Evolutionary conservation across 345 rosid genomes (phyloP), one percentile per base, ranked within the genome.

Genomic region (Ceriops zippeliana): DNA sequence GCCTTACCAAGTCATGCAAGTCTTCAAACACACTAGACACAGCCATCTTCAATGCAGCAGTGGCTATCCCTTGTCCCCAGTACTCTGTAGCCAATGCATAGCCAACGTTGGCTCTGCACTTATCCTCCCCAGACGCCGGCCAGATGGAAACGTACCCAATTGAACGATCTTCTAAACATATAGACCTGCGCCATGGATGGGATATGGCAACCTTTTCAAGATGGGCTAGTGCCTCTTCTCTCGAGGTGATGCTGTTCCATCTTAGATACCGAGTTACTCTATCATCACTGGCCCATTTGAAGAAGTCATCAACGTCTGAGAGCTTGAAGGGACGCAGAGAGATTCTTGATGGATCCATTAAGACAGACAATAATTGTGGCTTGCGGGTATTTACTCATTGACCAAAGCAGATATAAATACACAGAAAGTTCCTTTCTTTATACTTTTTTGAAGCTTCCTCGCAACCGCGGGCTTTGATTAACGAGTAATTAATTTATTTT

Each of bases 301-400:
- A 70, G 83, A 85, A 75, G 68, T 81, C 84, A n/a, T 82, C 83
- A 1, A 66, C 86, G 38, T 85, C 92, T 2, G 89, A 72, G 53
- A 79, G 73, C 7, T 70, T 73, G 72, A 76, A 86, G 10, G 81
- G 81, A 0, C 87, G 87, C 68, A 84, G 81, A 38, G 85, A 72
- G 67, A 80, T 74, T 75, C 82, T 77, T 62, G 83, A 73, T 37
- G 80, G 63, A 24, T 76, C 79, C 81, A 74, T 77, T 47, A 17
- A 47, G 54, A 57, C 57, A 46, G 30, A 1, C 4, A 42, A 3
- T 3, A 3, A 11, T 42, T 13, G 1, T 42, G 49, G 49, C 49
- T 42, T 15, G 49, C 13, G 49, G 17, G 49, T 42, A 42, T 13
- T 11, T 13, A 38, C 2, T 42, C 17, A 42, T 13, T 3, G 49